A percentile compares a stretch with the other conserved stretches of the same genome.
Evolutionary conservation across 805 yeast species (phyloP).

Genomic region (Komagataella mondaviorum): DNA sequence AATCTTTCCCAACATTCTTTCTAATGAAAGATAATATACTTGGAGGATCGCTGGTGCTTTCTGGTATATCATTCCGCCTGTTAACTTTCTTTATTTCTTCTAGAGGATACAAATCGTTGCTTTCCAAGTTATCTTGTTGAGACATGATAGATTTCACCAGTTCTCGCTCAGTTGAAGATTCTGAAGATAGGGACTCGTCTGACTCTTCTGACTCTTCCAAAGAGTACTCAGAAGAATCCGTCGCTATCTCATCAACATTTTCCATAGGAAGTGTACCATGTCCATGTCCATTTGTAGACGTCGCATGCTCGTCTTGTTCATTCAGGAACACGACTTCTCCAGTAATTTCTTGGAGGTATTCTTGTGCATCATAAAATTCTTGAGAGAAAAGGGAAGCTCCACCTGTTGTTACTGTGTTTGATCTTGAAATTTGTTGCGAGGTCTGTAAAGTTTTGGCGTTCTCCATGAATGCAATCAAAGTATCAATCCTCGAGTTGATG

Average conservation of each 20-base stretch:
- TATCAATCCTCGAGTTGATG: slow-evolving; percentile 10
- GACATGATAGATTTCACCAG: background rate
- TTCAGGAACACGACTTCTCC: slow-evolving; percentile 45
- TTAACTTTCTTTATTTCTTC: slow-evolving; percentile 29
- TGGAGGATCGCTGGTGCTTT: slow-evolving; percentile 63
- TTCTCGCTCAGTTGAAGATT: background rate
- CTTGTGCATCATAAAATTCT: slow-evolving; percentile 60
- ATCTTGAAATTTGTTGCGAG: slow-evolving; percentile 9
- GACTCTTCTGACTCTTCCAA: background rate
- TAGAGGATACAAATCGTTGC: slow-evolving; percentile 49
- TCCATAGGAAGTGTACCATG: background rate
- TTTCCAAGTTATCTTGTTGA: background rate
- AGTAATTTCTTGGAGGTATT: slow-evolving; percentile 32
- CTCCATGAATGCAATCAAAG: slow-evolving; percentile 9
- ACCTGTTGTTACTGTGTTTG: slow-evolving; percentile 6
- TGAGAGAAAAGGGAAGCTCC: slow-evolving; percentile 28
- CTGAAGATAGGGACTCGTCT: background rate
- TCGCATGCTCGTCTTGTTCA: slow-evolving; percentile 10
- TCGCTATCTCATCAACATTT: background rate
- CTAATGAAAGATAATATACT: slow-evolving; percentile 67
- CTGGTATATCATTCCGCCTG: slow-evolving; percentile 46
- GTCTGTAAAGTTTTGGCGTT: slow-evolving; percentile 10
- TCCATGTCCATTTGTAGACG: slow-evolving; percentile 5
- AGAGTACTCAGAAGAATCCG: background rate
- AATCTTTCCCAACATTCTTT: slow-evolving; percentile 86